Conservation (phyloP, 2,329 filamentous ascomycete genomes). For the Pseudogymnoascus sp. region DNA sequence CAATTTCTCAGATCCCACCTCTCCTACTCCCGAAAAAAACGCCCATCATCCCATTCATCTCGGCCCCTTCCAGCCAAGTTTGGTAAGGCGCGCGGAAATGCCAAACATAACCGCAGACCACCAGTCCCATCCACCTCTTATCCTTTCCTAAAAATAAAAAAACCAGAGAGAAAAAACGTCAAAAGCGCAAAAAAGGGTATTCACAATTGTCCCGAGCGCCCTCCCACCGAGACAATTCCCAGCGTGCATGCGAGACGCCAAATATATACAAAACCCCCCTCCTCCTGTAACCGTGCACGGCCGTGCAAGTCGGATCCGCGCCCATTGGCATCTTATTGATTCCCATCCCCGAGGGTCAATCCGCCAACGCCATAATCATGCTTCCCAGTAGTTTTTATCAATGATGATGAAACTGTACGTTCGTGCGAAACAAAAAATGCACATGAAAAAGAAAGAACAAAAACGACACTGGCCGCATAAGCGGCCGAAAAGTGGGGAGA, state of each 20-base stretch:
- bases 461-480: neutral
- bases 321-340: constrained; percentile 9
- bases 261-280: constrained; percentile 3
- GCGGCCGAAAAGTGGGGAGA: neutral
- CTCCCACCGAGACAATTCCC: constrained; percentile 4
- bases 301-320: neutral
- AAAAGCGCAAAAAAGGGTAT: constrained; percentile 3
- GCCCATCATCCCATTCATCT: constrained; percentile 3
- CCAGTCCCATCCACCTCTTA: neutral
- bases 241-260: neutral
- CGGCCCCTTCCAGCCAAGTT: neutral
- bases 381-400: constrained; percentile 5
- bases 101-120: neutral
- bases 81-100: neutral
- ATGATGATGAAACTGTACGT: neutral
- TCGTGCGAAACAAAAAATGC: constrained; percentile 2
- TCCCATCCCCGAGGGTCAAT: constrained; percentile 7
- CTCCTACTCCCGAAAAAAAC: constrained; percentile 1
- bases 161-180: neutral
- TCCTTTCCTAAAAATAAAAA: neutral
- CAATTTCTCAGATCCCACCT: constrained; percentile 1
- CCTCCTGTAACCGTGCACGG: neutral
- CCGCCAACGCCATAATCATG: constrained; percentile 6
- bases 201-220: constrained; percentile 1
- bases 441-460: neutral